These are phyloP conservation scores for Musa troglodytarum DNA, from an alignment of 176 grass and related monocot species.

Conservation along the genomic window DNA sequence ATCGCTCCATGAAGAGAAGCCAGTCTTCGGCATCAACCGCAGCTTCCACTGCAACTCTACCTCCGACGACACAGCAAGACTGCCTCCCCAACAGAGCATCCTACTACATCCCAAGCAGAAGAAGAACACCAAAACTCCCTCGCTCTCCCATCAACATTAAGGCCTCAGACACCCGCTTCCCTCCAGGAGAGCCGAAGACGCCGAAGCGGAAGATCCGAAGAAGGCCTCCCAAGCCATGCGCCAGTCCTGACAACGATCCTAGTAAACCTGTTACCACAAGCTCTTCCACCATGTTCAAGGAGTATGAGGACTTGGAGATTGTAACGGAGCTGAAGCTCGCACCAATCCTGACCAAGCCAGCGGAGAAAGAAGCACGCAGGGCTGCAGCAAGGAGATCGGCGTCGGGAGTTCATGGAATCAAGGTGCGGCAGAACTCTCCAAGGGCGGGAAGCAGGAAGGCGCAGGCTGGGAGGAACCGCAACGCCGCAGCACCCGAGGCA, in stretches of 20 bases:
- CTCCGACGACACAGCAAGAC: conserved; percentile 10
- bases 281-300: neutral
- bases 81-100: conserved; percentile 24
- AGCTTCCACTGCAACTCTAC: neutral
- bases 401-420: neutral
- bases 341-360: conserved; percentile 51
- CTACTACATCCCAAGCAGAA: conserved; percentile 25
- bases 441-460: conserved; percentile 33
- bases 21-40: neutral
- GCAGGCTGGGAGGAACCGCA: neutral
- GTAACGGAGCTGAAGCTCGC: conserved; percentile 21
- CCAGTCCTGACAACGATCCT: neutral
- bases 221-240: neutral
- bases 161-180: conserved; percentile 38
- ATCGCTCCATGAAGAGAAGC: conserved; percentile 11
- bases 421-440: conserved; percentile 26
- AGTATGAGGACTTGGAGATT: neutral
- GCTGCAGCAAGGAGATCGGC: neutral
- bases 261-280: neutral
- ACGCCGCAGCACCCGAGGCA: neutral
- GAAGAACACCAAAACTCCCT: conserved; percentile 5
- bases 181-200: conserved; percentile 9
- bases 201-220: neutral
- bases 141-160: conserved; percentile 24
- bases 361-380: neutral